Conservation (phyloP, 495 filamentous ascomycete genomes). For the Talaromyces adpressus region DNA sequence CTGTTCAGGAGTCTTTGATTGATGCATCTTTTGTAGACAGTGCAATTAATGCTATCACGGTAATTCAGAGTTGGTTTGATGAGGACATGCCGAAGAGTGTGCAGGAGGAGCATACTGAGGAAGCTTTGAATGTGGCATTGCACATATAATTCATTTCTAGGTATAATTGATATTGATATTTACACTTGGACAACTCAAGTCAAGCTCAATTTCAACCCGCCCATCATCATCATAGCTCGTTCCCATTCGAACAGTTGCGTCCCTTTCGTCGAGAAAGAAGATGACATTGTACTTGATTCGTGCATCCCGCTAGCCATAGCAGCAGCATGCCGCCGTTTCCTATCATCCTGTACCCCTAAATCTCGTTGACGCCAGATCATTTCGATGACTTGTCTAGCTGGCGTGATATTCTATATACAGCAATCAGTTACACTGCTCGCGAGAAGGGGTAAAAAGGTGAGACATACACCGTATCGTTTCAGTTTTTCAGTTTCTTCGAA, state of each 20-base stretch:
- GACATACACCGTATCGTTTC: slow-evolving; percentile 1
- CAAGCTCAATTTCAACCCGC: slow-evolving; percentile 19
- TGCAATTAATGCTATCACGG: not conserved
- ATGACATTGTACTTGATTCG: not conserved
- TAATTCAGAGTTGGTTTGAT: not conserved
- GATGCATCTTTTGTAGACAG: not conserved
- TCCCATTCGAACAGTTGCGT: slow-evolving; percentile 23
- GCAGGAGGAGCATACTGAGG: too few species aligned
- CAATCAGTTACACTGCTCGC: not conserved
- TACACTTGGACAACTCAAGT: slow-evolving; percentile 9
- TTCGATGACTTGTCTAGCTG: slow-evolving; percentile 22
- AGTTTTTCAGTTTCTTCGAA: slow-evolving; percentile 12
- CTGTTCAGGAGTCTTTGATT: not conserved
- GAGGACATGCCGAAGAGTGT: not conserved
- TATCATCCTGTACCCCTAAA: slow-evolving; percentile 17
- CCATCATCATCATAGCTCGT: slow-evolving; percentile 22
- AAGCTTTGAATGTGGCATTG: too few species aligned
- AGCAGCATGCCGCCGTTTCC: slow-evolving; percentile 12
- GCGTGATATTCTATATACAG: slow-evolving; percentile 22
- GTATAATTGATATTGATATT: not conserved
- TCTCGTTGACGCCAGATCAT: slow-evolving; percentile 20
- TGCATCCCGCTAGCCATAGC: slow-evolving; percentile 2
- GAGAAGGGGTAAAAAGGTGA: not conserved
- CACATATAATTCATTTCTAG: too few species aligned
- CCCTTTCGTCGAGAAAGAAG: not conserved